Conservation (phyloP, 768 basidiomycete genomes). For the Tubosaeta brunneosetosa region DNA sequence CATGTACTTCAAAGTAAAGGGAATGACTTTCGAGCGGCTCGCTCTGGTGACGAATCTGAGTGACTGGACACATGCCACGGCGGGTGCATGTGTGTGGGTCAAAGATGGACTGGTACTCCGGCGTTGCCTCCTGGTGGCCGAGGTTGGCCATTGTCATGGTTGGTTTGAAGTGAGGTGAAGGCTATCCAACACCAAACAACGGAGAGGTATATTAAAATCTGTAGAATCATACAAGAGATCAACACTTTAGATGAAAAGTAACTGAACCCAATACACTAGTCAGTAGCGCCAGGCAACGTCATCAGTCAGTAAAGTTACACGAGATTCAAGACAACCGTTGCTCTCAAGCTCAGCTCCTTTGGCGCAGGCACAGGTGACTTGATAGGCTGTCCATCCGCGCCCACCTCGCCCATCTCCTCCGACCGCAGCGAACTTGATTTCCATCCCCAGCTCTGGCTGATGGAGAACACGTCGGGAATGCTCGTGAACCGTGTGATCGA, state of each 20-base stretch:
- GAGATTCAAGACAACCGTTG: slow-evolving; percentile 74
- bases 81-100: slow-evolving; percentile 56
- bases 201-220: too few relatives aligned
- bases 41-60: slow-evolving; percentile 43
- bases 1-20: slow-evolving; percentile 78
- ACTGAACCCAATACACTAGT: too few relatives aligned
- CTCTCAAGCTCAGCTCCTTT: slow-evolving; percentile 61
- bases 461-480: slow-evolving; percentile 77
- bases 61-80: slow-evolving; percentile 76
- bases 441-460: slow-evolving; percentile 94
- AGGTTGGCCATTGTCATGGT: background rate
- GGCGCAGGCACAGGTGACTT: slow-evolving; percentile 31
- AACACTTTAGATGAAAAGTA: too few relatives aligned
- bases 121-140: background rate
- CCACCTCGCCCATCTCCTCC: slow-evolving; percentile 43
- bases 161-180: background rate
- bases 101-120: slow-evolving; percentile 41
- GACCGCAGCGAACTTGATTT: slow-evolving; percentile 57
- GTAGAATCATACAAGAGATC: too few relatives aligned
- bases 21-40: slow-evolving; percentile 60
- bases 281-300: too few relatives aligned
- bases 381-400: slow-evolving; percentile 28
- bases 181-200: too few relatives aligned
- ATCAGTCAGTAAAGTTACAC: slow-evolving; percentile 39
- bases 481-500: slow-evolving; percentile 81